Evolutionary conservation across 177 flowering plant species (phyloP), one percentile per base, ranked within the genome.

Genomic region (Tripterygium wilfordii): DNA sequence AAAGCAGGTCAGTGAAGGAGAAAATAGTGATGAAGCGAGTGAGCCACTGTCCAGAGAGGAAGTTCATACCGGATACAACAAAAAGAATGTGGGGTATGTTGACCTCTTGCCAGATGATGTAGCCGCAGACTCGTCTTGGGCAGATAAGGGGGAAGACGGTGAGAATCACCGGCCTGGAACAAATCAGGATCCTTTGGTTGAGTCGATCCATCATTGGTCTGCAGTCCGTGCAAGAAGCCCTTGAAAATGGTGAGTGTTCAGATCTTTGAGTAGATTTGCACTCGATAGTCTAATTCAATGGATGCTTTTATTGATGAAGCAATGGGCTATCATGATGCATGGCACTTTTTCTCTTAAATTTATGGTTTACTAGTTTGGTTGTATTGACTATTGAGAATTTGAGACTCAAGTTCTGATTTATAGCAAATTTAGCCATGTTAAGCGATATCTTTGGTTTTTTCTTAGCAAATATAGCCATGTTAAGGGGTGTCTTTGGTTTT

Each of bases 191-290:
- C 83, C 88, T 25, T 53, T 86, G 48, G 57, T 45, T 41, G 70
- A 78, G 29, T 74, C 90, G 16, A 56, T 89, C 90, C 16, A 56
- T 89, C 41, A 22, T 27, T 15, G 45, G 48, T 23, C 84, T 86
- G 32, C 84, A 78, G 47, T 67, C 77, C 46, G 76, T 69, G 27
- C 82, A 84, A 45, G 85, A 82, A 62, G 87, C 79, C 35, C 88
- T 89, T 49, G 80, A 70, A 54, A 67, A 47, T 65, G 97, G 97
- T 89, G 17, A 9, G 56, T 33, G 13, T 37, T 3, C 26, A 32
- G 27, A 25, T 16, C 21, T 30, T 51, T 10, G 15, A 15, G 36
- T 36, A 17, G n/a, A 2, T 20, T 30, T 3, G 22, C 38, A 27
- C 26, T 16, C 21, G 25, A 46, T 10, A 17, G 15, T n/a, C n/a